Evolutionary conservation across 2,329 filamentous ascomycete species (phyloP), one percentile per base, ranked within the genome.

Genomic region (Bisporella sp.): DNA sequence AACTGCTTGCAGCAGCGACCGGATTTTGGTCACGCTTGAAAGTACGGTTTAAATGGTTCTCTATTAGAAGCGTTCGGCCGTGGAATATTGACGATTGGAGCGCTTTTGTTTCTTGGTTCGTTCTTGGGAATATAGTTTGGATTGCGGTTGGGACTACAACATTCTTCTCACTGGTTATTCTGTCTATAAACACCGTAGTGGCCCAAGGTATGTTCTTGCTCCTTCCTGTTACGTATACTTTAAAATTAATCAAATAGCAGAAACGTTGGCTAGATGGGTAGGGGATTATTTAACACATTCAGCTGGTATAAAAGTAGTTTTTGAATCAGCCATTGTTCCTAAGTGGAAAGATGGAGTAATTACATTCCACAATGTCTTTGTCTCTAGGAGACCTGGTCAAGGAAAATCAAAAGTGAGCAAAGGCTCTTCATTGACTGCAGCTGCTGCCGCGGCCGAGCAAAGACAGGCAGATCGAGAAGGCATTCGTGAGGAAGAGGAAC

Each of bases 51-150:
- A 99, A 99, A 69, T 99, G 93, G 93, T 85, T 93, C 62, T 95
- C 93, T 2, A 99, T 99, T 61, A 78, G 91, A 64, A 96, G 91
- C 66, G 88, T 87, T 67, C 79, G 93, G 37, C 93, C 93, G 0
- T 99, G 93, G 81, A 99, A 95, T 67, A 80, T 85, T 28, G 93
- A 99, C 67, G 93, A 99, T 71, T 96, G 96, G 75, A 88, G 90
- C 43, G 93, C 93, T 4, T 92, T 99, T 56, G 82, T 89, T 48
- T 97, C 93, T 2, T 97, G 92, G 92, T 86, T 99, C 55, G 78
- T 97, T 55, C 77, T 96, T 48, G 93, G 92, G 0, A 93, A 99
- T 68, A 75, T 99, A 6, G 79, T 96, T 8, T 99, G 93, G 93
- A 81, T 99, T 59, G 78, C 97, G n/a, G 78, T 97, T 31, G 93